A percentile compares a stretch with the other conserved stretches of the same genome.
phyloP scores from a whole-genome alignment of 2,329 filamentous ascomycete genomes.

The Diaporthe ilicicola region DNA sequence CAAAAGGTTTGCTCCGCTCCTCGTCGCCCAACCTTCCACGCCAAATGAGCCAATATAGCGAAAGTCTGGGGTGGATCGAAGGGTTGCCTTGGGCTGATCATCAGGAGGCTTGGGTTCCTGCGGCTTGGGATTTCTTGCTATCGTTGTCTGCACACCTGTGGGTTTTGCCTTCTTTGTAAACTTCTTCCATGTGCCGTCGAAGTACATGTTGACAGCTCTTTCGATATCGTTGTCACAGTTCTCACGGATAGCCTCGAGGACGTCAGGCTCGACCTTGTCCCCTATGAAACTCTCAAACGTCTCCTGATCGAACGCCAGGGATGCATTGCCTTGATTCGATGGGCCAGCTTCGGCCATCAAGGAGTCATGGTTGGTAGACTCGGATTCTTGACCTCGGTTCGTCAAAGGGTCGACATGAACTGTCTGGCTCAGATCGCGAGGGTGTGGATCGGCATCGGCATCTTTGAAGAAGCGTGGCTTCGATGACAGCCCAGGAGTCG shows the following conservation, averaged over 20 bases:
- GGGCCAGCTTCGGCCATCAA: constrained; percentile 25
- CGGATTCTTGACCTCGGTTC: constrained; percentile 32
- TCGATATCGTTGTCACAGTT: constrained; percentile 67
- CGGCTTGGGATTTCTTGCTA: constrained; percentile 30
- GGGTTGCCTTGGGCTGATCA: not conserved
- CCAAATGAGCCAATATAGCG: constrained; percentile 93
- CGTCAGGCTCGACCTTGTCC: constrained; percentile 58
- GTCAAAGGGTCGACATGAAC: not conserved
- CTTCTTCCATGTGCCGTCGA: constrained; percentile 73
- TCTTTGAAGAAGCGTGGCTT: constrained; percentile 39
- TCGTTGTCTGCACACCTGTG: constrained; percentile 2
- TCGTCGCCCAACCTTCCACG: constrained; percentile 89
- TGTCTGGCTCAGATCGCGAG: not conserved
- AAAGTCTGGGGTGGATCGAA: constrained; percentile 46
- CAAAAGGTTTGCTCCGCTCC: constrained; percentile 78
- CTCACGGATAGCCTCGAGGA: constrained; percentile 59
- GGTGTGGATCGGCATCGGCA: constrained; percentile 18
- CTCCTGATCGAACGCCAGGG: constrained; percentile 61
- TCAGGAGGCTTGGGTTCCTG: constrained; percentile 24
- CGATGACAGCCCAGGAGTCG: not conserved
- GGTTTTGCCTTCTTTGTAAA: constrained; percentile 44
- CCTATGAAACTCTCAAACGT: constrained; percentile 69
- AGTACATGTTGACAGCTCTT: constrained; percentile 73
- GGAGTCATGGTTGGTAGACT: constrained; percentile 35
- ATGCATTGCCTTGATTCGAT: constrained; percentile 38